Evolutionary conservation across 2,329 filamentous ascomycete genomes (phyloP).

Genomic region (Drechslera avenae): DNA sequence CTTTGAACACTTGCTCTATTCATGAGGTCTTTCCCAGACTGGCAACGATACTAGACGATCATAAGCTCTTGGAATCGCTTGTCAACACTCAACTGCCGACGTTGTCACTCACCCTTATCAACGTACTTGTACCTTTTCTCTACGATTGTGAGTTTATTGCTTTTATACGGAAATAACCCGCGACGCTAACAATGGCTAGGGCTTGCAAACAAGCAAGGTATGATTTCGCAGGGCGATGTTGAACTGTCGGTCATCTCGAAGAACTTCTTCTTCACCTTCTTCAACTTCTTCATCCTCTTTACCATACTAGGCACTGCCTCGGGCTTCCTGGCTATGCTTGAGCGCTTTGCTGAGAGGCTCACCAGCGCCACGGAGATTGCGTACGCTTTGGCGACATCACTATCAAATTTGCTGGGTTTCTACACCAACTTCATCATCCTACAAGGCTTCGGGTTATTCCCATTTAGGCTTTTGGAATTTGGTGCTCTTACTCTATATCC

Average conservation of each 20-base stretch:
- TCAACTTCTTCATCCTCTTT: slow-evolving; percentile 97
- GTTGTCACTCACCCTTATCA: slow-evolving; percentile 81
- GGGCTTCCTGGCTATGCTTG: slow-evolving; percentile 69
- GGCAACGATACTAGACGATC: slow-evolving; percentile 67
- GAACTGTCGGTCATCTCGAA: slow-evolving; percentile 95
- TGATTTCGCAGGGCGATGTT: slow-evolving; percentile 92
- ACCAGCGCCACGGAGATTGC: slow-evolving; percentile 81
- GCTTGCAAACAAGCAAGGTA: slow-evolving; percentile 87
- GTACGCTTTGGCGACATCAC: slow-evolving; percentile 72
- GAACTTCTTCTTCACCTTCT: slow-evolving; percentile 99
- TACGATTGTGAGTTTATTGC: slow-evolving; percentile 72
- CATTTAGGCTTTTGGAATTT: slow-evolving; percentile 88
- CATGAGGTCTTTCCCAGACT: slow-evolving; percentile 72
- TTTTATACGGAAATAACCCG: background rate
- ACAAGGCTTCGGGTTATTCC: slow-evolving; percentile 90
- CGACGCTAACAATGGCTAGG: slow-evolving; percentile 45
- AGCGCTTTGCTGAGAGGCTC: slow-evolving; percentile 71
- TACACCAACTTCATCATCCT: slow-evolving; percentile 94
- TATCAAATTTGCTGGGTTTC: slow-evolving; percentile 77
- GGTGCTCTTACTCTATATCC: slow-evolving; percentile 85
- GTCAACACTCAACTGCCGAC: slow-evolving; percentile 90
- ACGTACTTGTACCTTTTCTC: slow-evolving; percentile 86
- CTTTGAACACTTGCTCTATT: slow-evolving; percentile 83
- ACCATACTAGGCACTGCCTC: slow-evolving; percentile 83
- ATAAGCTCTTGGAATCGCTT: slow-evolving; percentile 73